These are phyloP conservation scores for Pholiota molesta DNA, from an alignment of 768 basidiomycete species.

Conservation along the genomic window DNA sequence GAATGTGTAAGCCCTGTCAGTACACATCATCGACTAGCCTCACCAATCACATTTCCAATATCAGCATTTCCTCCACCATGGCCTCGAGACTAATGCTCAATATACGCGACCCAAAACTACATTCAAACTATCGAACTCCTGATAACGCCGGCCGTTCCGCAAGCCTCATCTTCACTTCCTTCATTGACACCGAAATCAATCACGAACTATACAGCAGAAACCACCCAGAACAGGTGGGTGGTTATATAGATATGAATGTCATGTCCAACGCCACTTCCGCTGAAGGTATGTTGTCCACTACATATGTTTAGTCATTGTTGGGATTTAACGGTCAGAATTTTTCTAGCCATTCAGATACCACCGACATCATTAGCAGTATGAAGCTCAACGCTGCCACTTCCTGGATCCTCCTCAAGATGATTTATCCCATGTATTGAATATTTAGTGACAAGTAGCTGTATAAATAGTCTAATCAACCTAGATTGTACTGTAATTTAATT, in stretches of 20 bases:
- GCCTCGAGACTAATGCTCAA: slow-evolving; percentile 27
- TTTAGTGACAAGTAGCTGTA: neutral
- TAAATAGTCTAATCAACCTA: neutral
- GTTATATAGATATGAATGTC: neutral
- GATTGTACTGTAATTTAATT: neutral
- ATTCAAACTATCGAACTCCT: neutral
- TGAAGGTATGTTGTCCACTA: neutral
- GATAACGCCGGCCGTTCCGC: neutral
- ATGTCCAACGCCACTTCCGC: neutral
- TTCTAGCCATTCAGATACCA: neutral
- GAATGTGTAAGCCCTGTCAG: slow-evolving; percentile 26
- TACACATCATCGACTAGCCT: neutral
- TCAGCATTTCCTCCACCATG: slow-evolving; percentile 23
- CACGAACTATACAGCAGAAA: neutral
- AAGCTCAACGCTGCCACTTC: neutral
- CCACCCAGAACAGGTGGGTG: neutral
- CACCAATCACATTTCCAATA: neutral
- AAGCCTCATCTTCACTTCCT: neutral
- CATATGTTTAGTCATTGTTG: neutral
- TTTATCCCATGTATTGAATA: neutral
- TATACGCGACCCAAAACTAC: slow-evolving; percentile 26
- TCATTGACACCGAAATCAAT: neutral
- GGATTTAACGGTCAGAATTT: no score
- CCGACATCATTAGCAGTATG: neutral
- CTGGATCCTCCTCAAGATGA: neutral